A percentile compares a stretch with the other conserved stretches of the same genome.
Conservation (phyloP, 2,329 filamentous ascomycete species). For the Epichloe coenophiala region DNA sequence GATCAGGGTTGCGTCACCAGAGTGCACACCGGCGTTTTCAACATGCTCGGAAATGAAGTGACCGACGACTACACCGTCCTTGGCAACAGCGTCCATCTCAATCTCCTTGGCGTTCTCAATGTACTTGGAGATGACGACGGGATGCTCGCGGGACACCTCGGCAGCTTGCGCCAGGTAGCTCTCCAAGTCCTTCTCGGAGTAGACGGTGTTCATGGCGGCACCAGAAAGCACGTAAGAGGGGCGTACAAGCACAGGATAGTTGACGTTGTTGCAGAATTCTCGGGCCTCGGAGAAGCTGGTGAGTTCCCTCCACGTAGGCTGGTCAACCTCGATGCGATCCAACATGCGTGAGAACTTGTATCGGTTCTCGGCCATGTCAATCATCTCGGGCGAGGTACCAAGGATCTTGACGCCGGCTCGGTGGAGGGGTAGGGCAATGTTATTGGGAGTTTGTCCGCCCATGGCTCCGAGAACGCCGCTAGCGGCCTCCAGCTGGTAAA, state of each 20-base stretch:
- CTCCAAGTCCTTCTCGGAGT: conserved; percentile 85
- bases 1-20: conserved; percentile 91
- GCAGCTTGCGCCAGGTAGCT: conserved; percentile 80
- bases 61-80: conserved; percentile 76
- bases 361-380: conserved; percentile 90
- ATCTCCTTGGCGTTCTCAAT: conserved; percentile 99
- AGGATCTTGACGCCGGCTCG: conserved; percentile 84
- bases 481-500: conserved; percentile 76
- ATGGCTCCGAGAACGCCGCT: conserved; percentile 85
- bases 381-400: conserved; percentile 97
- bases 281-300: conserved; percentile 88
- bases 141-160: conserved; percentile 88
- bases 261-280: conserved; percentile 74
- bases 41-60: conserved; percentile 99
- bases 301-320: conserved; percentile 95
- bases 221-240: conserved; percentile 95
- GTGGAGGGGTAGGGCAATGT: conserved; percentile 83
- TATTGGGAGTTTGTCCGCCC: conserved; percentile 96
- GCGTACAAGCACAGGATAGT: conserved; percentile 86
- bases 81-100: conserved; percentile 96
- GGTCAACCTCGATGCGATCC: conserved; percentile 86
- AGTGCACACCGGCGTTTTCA: conserved; percentile 96
- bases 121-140: conserved; percentile 98
- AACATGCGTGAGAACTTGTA: conserved; percentile 99
- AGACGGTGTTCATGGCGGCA: conserved; percentile 98